Conservation (phyloP, 345 rosid species). For the Sapria himalayana region DNA sequence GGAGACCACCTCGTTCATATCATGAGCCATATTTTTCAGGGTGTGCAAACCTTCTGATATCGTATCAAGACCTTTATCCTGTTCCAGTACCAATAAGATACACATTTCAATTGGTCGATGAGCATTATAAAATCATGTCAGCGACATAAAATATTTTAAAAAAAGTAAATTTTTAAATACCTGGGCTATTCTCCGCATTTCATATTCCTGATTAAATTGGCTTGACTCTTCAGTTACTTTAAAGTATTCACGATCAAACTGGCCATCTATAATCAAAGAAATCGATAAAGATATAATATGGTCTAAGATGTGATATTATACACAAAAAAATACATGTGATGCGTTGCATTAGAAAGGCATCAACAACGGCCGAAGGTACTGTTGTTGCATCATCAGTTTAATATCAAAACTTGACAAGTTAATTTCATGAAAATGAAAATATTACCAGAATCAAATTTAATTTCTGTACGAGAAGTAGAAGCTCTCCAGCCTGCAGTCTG, state of each 20-base stretch:
- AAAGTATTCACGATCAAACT: slow-evolving; percentile 68
- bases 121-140: no score
- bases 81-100: slow-evolving; percentile 9
- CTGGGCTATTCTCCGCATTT: slow-evolving; percentile 83
- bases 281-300: not conserved
- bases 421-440: not conserved
- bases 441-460: slow-evolving; percentile 90
- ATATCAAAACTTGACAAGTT: no score
- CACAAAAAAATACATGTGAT: no score
- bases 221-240: slow-evolving; percentile 61
- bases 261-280: slow-evolving; percentile 27
- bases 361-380: no score
- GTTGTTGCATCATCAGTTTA: no score
- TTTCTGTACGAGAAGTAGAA: slow-evolving; percentile 59
- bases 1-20: slow-evolving; percentile 87
- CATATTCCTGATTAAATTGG: slow-evolving; percentile 78
- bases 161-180: no score
- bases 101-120: no score
- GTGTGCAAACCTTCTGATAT: slow-evolving; percentile 91
- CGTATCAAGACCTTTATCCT: slow-evolving; percentile 95
- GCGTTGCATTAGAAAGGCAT: no score
- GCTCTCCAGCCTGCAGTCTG: slow-evolving; percentile 48
- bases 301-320: no score
- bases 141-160: no score
- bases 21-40: slow-evolving; percentile 86